Evolutionary conservation across 2,329 filamentous ascomycete species (phyloP), one percentile per base, ranked within the genome.

Genomic region (Aureobasidium lini): DNA sequence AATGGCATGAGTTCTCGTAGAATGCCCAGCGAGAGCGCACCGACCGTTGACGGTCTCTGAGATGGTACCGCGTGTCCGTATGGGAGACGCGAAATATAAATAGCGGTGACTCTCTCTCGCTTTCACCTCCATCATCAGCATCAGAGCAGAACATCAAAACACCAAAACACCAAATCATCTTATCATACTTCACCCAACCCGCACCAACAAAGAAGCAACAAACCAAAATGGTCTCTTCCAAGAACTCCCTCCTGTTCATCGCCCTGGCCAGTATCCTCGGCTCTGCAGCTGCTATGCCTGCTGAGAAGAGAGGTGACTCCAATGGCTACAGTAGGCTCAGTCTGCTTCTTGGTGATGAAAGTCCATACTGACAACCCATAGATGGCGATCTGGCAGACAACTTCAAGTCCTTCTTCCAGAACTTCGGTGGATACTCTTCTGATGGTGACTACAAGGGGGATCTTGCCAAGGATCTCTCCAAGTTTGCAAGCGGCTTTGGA

Each of bases 381-480:
- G 50, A 53, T 15, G 50, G 50, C 23, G 50, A 53, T 15, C 36
- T 53, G 37, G 50, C 39, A 16, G 39, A 53, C 37, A 53, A 53
- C 29, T 53, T 53, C 50, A 53, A 53, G 11, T 42, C 36, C 15
- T 53, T 53, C 28, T 53, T 53, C 36, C 36, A 53, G 28, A 53
- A 43, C 50, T 53, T 53, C 11, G 50, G 50, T 9, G 37, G 50
- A 2, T 43, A 16, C 15, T 53, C 36, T 6, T 34, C 36, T 7
- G 50, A 53, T 34, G 39, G n/a, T 8, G 23, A 53, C 50, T 53
- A 42, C 10, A 53, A 53, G 6, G 50, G 39, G n/a, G 50, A 53
- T 18, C 50, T 53, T 11, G 50, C 50, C 37, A 53, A 53, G 39
- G 50, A 53, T 16, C 50, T 53, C 29, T 42, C 28, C 50, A 53